Base-by-base conservation (phyloP, 768 basidiomycete species). In the Asterophora parasitica region DNA sequence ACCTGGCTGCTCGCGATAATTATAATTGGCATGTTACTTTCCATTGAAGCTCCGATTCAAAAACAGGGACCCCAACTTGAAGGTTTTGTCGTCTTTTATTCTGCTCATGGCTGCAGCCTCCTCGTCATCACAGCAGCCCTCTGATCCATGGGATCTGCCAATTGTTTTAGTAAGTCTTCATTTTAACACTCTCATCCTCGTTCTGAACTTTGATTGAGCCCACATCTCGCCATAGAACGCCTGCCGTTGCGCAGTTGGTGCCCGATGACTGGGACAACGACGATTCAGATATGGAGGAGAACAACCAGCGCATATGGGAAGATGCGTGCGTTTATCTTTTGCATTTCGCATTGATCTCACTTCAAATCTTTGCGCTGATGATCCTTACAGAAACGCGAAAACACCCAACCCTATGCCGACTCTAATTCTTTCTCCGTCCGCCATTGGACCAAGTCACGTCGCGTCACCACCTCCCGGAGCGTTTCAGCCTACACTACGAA, bases 351-450 rank as follows among this genome's bases (percentile, higher is more conserved):
- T 12, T 31, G 30, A 31, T 39, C 15, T 19, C 51, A 31, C 16
- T 50, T 30, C 13, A 13, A 40, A 35, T 4, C 28, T 36, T 15
- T 30, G 23, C 13, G 34, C 40, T 46, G 16, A 42, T 35, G 12
- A 39, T 12, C 15, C 41, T n/a, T 7, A 34, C 52, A 86, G 85
- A 44, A 86, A 87, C 58, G 68, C 65, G 7, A 74, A 78, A 53
- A 63, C 65, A 4, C 76, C 78, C n/a, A 60, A 69, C 13, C 84
- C 85, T 11, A 88, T 88, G 85, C 86, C 87, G 1, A 66, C 77
- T 20, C 63, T 88, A 13, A 63, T 87, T 39, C 66, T 82, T 2
- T 63, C 68, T 8, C 53, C 65, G 2, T 58, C 68, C 9, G 53
- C 63, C 12, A 54, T 67, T 5, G 69, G 72, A 7, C 55, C 67